A percentile compares a stretch with the other conserved stretches of the same genome.
Evolutionary conservation across 352 stramenopile genomes (phyloP).

Genomic region (Pythium pyrilobum): DNA sequence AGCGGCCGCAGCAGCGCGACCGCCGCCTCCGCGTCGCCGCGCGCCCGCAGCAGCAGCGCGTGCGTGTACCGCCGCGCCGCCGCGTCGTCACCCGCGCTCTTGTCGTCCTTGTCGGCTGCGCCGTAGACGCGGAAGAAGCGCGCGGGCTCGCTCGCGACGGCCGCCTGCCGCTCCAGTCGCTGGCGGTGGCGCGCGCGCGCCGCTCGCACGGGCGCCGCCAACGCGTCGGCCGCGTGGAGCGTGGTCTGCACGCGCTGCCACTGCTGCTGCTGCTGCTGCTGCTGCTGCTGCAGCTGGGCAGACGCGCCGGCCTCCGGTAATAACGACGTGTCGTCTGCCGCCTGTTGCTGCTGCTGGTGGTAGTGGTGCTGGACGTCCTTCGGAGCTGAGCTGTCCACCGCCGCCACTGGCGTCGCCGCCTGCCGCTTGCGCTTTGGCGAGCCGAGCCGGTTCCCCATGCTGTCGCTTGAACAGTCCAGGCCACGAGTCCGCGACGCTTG

Average conservation of each 20-base stretch:
- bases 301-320: too few species aligned
- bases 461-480: background rate
- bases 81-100: background rate
- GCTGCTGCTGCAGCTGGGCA: too few species aligned
- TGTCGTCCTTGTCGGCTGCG: background rate
- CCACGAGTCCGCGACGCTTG: background rate
- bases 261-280: background rate
- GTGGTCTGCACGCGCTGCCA: background rate
- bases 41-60: conserved; percentile 36
- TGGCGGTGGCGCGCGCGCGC: background rate
- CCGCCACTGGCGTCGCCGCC: background rate
- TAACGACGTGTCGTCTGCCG: too few species aligned
- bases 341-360: too few species aligned
- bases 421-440: conserved; percentile 9
- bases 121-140: conserved; percentile 24
- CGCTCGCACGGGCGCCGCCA: background rate
- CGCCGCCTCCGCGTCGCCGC: conserved; percentile 16
- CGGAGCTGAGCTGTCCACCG: background rate
- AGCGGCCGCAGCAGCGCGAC: conserved; percentile 27
- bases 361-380: too few species aligned
- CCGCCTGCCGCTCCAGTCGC: background rate
- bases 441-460: conserved; percentile 26
- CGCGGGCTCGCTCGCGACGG: conserved; percentile 3
- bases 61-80: conserved; percentile 33
- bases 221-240: background rate